Base-by-base conservation (phyloP, 352 stramenopile genomes). In the Phytophthora hybrid region DNA sequence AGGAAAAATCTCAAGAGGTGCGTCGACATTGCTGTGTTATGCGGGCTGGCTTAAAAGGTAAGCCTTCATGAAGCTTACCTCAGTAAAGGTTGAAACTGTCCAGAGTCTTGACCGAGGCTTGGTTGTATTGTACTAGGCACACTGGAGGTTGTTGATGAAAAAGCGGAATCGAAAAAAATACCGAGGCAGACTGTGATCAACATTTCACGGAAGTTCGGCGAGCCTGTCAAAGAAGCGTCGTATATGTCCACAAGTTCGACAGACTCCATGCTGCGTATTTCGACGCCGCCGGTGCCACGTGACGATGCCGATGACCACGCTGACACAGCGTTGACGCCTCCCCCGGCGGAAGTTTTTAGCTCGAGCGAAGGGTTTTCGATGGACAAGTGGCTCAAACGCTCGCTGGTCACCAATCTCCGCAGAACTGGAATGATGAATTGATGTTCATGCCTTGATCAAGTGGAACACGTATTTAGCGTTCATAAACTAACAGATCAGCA, bases 381-480 rank as follows among this genome's bases (percentile, higher is more conserved):
- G 54, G 64, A 74, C 7, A 73, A 63, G 10, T 91, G 83, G 83
- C 75, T 89, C 54, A 76, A 83, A 58, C 59, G 47, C 23, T 47
- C 60, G 41, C 18, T 78, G 41, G 72, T 64, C 34, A 14, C 67
- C 18, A 60, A 69, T 18, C 65, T 47, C 16, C 18, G 37, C 26
- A 41, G 63, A 26, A 13, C n/a, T 6, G 16, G 21, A 7, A 13
- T 75, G 13, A 66, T 47, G 14, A 19, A 59, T 59, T 59, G 21
- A 37, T 59, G 3, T 26, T 23, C 13, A 44, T 44, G 11, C 11
- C 37, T 13, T 44, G 37, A 6, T 16, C 5, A 44, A 5, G 14
- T 26, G 16, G 37, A 44, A 14, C 5, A 18, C 37, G 11, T 44
- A 18, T 19, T 59, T 59, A 41, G 53, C 10, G 26, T 18, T 44